Evolutionary conservation across 176 grass and related monocot species (phyloP).

Genomic region (Carex cristatella): DNA sequence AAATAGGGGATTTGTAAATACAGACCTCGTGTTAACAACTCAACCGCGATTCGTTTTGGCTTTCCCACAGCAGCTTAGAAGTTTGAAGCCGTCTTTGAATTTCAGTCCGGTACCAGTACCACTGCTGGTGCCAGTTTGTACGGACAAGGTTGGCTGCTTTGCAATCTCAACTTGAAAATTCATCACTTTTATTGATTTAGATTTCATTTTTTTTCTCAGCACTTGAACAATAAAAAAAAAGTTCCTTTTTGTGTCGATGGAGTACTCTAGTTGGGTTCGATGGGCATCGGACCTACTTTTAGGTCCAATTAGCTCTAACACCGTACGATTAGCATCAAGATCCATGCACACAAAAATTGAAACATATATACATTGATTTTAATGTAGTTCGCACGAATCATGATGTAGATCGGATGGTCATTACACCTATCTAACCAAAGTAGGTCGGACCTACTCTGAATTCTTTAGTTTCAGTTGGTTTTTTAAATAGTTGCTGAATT

Average conservation of each 20-base stretch:
- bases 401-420: too few species aligned
- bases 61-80: not conserved
- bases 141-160: conserved; percentile 8
- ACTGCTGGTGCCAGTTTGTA: not conserved
- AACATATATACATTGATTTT: too few species aligned
- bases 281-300: too few species aligned
- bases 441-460: too few species aligned
- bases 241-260: not conserved
- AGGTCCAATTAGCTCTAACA: too few species aligned
- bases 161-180: not conserved
- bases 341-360: too few species aligned
- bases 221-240: not conserved
- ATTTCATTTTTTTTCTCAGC: not conserved
- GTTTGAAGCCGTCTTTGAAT: not conserved
- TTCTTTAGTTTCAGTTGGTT: not conserved
- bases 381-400: too few species aligned
- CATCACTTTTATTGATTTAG: not conserved
- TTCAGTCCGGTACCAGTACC: not conserved
- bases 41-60: not conserved
- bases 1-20: conserved; percentile 20
- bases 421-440: too few species aligned
- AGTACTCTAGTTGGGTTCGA: not conserved
- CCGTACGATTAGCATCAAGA: too few species aligned
- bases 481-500: not conserved
- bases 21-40: conserved; percentile 11